phyloP scores from a whole-genome alignment of 192 early-diverging fungal species.

The Podila clonocystis region DNA sequence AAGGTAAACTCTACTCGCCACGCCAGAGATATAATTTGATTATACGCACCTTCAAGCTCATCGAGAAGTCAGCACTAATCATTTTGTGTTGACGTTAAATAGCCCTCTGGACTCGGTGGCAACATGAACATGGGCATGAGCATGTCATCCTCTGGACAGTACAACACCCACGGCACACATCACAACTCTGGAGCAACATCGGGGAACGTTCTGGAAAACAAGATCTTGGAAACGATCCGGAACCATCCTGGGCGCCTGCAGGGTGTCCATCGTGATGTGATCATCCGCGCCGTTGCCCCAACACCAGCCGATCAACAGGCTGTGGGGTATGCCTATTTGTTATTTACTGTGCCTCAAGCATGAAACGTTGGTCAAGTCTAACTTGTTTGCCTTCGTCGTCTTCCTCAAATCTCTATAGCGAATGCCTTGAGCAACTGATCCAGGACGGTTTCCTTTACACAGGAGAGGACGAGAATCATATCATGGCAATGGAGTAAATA shows the following conservation, averaged over 20 bases:
- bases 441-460: background rate
- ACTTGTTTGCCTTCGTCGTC: background rate
- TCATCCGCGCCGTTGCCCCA: background rate
- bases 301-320: background rate
- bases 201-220: background rate
- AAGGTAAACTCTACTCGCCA: slow-evolving; percentile 13
- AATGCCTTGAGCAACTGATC: background rate
- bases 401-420: background rate
- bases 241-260: background rate
- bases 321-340: background rate
- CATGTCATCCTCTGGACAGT: background rate
- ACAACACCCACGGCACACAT: background rate
- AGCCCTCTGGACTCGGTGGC: background rate
- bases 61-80: too few species aligned
- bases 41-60: too few species aligned
- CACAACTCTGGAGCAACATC: background rate
- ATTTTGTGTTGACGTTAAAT: background rate
- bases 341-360: too few species aligned
- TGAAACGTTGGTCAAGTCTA: too few species aligned
- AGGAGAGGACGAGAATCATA: background rate
- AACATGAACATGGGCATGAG: background rate
- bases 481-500: background rate
- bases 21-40: too few species aligned
- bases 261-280: background rate
- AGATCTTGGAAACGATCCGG: background rate